Base-by-base conservation (phyloP, 768 basidiomycete genomes). In the Cubamyces sp. region DNA sequence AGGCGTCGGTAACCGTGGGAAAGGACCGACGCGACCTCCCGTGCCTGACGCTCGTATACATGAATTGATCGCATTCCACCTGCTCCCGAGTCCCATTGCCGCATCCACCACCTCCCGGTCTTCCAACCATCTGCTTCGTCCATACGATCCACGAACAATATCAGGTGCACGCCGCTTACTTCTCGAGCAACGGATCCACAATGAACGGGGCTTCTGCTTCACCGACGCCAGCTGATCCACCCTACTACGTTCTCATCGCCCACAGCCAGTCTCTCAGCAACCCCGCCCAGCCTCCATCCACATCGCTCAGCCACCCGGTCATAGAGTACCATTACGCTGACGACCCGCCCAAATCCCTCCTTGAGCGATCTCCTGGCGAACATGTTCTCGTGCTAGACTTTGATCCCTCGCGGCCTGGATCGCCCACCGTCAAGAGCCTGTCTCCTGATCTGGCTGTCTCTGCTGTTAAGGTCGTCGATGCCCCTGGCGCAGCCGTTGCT, bases 301-400 rank as follows among this genome's bases (percentile, higher is more conserved):
- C 73, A 15, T 52, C 81, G n/a, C 78, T 90, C 52, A 75, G 81
- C 12, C 92, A 94, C 69, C 89, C 90, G 5, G 75, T 78, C 45
- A 86, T 94, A 18, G 88, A 93, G 67, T 93, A 93, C 71, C 88
- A 91, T 68, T 94, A 91, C 69, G 82, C 84, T 19, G 91, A 94
- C 67, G 92, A 94, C 69, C 81, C 87, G 0, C 87, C 90, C 3
- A 73, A 84, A n/a, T 74, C 83, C 12, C 74, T 93, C 14, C 74
- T 91, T 42, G 87, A 89, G 5, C 81, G 77, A 39, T 78, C 79
- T 42, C 76, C 82, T 12, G 79, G 83, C 54, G 90, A 92, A 71
- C 88, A 88, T 67, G 86, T 94, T 23, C 77, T 94, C 1, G 79
- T 94, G 25, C 79, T 94, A 45, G 84, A 91, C 73, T 87, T 84